Base-by-base conservation (phyloP, 106 monocot genomes). In the Allium fistulosum region DNA sequence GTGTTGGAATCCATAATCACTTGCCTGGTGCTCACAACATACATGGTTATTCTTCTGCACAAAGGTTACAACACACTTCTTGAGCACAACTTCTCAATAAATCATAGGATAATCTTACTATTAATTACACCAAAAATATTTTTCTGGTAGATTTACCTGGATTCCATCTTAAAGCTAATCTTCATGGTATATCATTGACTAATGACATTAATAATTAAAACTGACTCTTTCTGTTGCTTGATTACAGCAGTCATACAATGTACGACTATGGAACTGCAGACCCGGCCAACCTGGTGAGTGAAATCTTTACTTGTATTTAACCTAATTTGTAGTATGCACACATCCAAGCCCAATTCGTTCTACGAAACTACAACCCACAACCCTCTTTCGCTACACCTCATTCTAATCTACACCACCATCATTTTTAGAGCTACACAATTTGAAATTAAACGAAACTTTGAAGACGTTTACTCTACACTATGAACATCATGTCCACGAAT, bases 1-100 rank as follows among this genome's bases (percentile, higher is more conserved):
- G 94, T 84, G 53, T 69, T 82, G 90, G 90, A 87, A 90, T 86
- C 89, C 81, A 87, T 84, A 72, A 75, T 72, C 82, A 87, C 87
- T 74, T 82, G 78, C 71, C 81, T 90, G 94, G 87, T 78, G 72
- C 85, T 81, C 76, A 88, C 85, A 87, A 65, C 87, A 81, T 62
- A 63, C 74, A 73, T 83, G 85, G 71, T 87, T 84, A 84, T 87
- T 75, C 90, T 75, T 94, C 90, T 76, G 49, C 94, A 87, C 90
- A 86, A 82, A 94, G 94, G 94, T 94, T 78, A 89, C 77, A 74
- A 79, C 84, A 86, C 93, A 81, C 70, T 74, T 79, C 85, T 79
- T 71, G 48, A 55, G 77, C 81, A 81, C 79, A 84, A 11, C 69
- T 71, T 66, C 27, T 22, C 69, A 37, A 5, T 37, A 37, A 37